Evolutionary conservation across 2,329 filamentous ascomycete genomes (phyloP), one percentile per base, ranked within the genome.

Genomic region (Trichothecium sympodiale): DNA sequence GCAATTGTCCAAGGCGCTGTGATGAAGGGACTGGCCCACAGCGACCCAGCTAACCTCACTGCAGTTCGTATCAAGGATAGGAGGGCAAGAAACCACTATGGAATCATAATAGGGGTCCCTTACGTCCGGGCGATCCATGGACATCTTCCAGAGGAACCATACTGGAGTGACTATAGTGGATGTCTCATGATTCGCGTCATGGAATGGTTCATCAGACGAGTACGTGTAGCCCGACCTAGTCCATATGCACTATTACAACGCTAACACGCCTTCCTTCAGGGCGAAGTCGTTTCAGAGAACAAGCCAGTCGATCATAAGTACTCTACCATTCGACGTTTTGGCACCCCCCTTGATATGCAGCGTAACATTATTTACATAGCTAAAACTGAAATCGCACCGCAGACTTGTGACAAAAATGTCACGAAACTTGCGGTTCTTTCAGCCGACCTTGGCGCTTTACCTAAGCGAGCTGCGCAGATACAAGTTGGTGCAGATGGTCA

Each of bases 1-100:
- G 60, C 65, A 3, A 61, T 70, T 7, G 64, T 65, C 0, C 58
- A 60, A 25, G 67, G 67, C 14, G 67, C 67, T 13, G 64, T 69
- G 16, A 61, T 66, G 55, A 67, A 64, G 45, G 66, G 65, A 1
- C 48, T 69, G 2, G 56, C 59, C 2, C 52, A 55, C 15, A 49
- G 46, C 20, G 49, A 51, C 1, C 55, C 59, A 0, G 53, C 56
- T 8, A 44, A 47, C 9, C 52, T 54, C 18, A 56, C 54, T 9
- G 47, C 51, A 34, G 57, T 67, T 33, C 53, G 50, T 33, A 51
- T 67, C 20, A 52, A 54, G 40, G 60, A 60, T 26, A 54, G 62
- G 36, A 54, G 50, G 38, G 62, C 60, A 8, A 55, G 64, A 27
- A 65, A 63, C 43, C 58, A 64, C 41, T 67, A 66, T 37, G 64